A percentile compares a stretch with the other conserved stretches of the same genome.
phyloP scores from a whole-genome alignment of 331 rosid genomes.

The Spiraea crenata region DNA sequence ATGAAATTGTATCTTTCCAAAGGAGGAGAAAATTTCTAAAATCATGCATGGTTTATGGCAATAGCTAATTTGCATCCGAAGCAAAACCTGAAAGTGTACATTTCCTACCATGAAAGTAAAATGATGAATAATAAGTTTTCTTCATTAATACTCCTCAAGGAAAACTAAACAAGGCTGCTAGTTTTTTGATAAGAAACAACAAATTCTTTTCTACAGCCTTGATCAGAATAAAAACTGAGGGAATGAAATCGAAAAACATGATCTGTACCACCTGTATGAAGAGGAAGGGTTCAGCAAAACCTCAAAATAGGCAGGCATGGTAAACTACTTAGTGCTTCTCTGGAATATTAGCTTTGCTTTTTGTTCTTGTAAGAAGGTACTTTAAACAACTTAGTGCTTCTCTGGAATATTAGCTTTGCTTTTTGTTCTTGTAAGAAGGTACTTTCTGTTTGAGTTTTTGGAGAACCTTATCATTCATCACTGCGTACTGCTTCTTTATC shows the following conservation, averaged over 20 bases:
- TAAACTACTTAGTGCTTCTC: background rate
- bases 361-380: slow-evolving; percentile 7
- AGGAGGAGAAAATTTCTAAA: background rate
- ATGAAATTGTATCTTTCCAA: background rate
- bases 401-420: slow-evolving; percentile 5
- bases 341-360: slow-evolving; percentile 7
- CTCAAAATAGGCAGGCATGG: background rate
- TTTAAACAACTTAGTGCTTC: too few relatives aligned
- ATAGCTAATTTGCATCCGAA: background rate
- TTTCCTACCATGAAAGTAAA: background rate
- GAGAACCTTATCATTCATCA: slow-evolving; percentile 30
- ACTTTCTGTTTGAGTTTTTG: slow-evolving; percentile 18
- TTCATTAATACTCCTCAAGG: background rate
- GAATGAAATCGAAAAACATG: background rate
- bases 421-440: slow-evolving; percentile 8
- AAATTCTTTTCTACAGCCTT: slow-evolving; percentile 13
- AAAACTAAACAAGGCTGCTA: slow-evolving; percentile 15
- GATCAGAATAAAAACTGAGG: background rate
- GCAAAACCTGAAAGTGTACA: background rate
- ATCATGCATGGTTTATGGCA: background rate
- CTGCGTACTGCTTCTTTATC: slow-evolving; percentile 30
- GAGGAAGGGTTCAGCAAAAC: background rate
- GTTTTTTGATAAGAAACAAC: slow-evolving; percentile 10
- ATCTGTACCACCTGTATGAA: background rate
- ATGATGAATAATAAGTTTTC: slow-evolving; percentile 9